Percentiles rank a stretch among this genome's conserved stretches.
Conservation (phyloP, 2,329 filamentous ascomycete genomes). For the Cryphonectria parasitica region DNA sequence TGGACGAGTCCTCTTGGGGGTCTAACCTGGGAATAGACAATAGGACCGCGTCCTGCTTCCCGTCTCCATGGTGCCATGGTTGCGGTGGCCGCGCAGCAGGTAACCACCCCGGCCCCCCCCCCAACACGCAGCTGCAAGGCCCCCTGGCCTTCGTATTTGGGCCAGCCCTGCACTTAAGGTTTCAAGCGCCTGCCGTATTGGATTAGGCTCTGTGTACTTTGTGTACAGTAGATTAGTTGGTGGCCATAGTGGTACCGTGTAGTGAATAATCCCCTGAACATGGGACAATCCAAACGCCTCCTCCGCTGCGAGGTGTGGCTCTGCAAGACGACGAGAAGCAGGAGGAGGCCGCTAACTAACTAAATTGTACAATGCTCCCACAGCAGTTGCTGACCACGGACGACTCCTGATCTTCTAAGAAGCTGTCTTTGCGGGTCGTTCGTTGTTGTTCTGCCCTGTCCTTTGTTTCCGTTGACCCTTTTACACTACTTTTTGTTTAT, state of each 20-base stretch:
- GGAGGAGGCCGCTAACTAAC: neutral
- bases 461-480: neutral
- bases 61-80: neutral
- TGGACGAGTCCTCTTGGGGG: neutral
- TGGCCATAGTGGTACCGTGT: neutral
- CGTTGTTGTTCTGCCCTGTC: neutral
- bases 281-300: neutral
- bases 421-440: neutral
- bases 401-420: neutral
- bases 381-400: neutral
- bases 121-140: constrained; percentile 15
- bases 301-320: neutral
- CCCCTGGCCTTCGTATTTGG: constrained; percentile 29
- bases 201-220: constrained; percentile 25
- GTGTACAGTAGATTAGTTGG: neutral
- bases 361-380: neutral
- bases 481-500: neutral
- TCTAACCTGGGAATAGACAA: neutral
- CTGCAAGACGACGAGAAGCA: neutral
- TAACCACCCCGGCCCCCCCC: neutral
- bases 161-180: constrained; percentile 27
- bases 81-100: neutral
- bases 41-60: constrained; percentile 4
- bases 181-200: constrained; percentile 28
- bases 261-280: neutral